Evolutionary conservation across 2,329 filamentous ascomycete species (phyloP), one percentile per base, ranked within the genome.

Genomic region (Juglanconis sp.): DNA sequence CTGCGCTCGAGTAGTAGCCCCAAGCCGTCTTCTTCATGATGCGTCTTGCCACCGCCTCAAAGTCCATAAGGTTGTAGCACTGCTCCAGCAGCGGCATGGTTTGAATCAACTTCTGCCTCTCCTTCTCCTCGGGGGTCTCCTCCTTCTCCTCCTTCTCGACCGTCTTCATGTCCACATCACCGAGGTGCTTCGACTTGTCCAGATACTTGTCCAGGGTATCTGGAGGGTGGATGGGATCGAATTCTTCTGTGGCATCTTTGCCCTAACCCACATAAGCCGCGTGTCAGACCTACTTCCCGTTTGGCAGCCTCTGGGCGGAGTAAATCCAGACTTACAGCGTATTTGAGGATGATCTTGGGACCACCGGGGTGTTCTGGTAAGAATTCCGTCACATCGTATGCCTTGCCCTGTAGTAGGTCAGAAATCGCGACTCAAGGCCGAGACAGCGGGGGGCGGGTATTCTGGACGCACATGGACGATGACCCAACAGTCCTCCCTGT

Each of bases 11-110:
- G 75, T 99, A 99, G 78, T 99, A 99, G 32, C 90, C 95, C 95
- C 95, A 99, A 0, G 94, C 94, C 1, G 88, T 89, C 79, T 90
- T 96, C 84, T 96, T 97, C 94, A 98, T 97, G 59, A 96, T 86
- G 44, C 86, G 81, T 68, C 89, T 87, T 5, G 95, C 95, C 40
- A 98, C 94, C 3, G 91, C 87, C 81, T 99, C 95, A 73, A 99
- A 99, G 77, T 99, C 95, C 78, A 95, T 85, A 63, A 97, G 77
- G 73, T 97, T 97, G 76, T 93, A 96, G 79, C 92, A 96, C 73
- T 96, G 90, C 66, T 90, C 88, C 62, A 97, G 79, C 51, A 87
- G 79, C 0, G 93, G 93, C 86, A 92, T 96, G 62, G 82, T 78
- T 67, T 83, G 79, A 60, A 92, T 84, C 59, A 91, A 86, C 72